A percentile compares a stretch with the other conserved stretches of the same genome.
phyloP scores from a whole-genome alignment of 1,284 basidiomycete genomes.

The Pisolithus thermaeus region DNA sequence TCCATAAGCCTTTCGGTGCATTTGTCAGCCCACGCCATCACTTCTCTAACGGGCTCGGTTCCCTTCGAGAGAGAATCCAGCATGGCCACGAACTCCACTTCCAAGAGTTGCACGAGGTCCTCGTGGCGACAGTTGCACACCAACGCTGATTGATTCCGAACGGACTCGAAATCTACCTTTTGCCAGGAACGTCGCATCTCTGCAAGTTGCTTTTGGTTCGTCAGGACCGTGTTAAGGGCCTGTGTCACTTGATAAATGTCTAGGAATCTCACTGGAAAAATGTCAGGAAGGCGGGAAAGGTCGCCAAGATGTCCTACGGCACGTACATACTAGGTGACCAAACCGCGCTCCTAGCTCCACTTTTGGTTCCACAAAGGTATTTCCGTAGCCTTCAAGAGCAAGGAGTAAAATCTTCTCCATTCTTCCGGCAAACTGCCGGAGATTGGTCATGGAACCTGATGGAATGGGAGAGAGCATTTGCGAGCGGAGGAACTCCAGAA shows the following conservation, averaged over 20 bases:
- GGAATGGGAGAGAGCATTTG: conserved; percentile 79
- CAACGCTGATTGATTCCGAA: conserved; percentile 83
- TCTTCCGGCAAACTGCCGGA: conserved; percentile 81
- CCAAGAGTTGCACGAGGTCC: conserved; percentile 75
- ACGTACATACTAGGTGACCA: conserved; percentile 81
- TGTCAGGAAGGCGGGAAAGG: conserved; percentile 9
- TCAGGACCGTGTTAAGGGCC: conserved; percentile 77
- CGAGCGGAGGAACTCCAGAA: conserved; percentile 74
- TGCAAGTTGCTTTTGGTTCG: conserved; percentile 74
- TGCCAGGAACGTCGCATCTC: conserved; percentile 85
- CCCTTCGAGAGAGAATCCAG: conserved; percentile 68
- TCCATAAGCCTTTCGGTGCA: conserved; percentile 81
- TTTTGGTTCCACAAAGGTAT: conserved; percentile 87
- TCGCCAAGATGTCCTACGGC: background rate
- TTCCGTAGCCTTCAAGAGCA: conserved; percentile 75
- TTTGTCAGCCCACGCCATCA: conserved; percentile 86
- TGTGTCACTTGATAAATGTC: conserved; percentile 88
- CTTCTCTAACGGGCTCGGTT: conserved; percentile 75
- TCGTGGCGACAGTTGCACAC: conserved; percentile 89
- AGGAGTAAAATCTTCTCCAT: conserved; percentile 84
- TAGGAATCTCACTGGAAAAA: conserved; percentile 67
- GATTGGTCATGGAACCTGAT: conserved; percentile 56
- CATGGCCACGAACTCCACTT: conserved; percentile 77
- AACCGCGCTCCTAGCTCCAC: conserved; percentile 84
- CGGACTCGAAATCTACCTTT: conserved; percentile 83